Evolutionary conservation across 768 basidiomycete species (phyloP).

Genomic region (Russula abietina): DNA sequence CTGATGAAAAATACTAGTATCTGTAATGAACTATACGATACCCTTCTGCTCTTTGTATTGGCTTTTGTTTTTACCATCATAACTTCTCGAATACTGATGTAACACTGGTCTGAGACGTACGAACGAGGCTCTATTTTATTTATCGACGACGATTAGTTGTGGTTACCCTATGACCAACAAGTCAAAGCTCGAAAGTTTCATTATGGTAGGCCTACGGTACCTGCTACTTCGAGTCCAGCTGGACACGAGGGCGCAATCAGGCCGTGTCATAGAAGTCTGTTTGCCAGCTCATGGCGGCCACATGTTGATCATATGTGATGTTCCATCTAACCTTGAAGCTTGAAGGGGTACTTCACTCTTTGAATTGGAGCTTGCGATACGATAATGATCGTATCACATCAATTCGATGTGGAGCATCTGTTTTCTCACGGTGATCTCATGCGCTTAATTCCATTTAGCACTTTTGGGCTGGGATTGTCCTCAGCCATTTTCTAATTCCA

Average conservation of each 20-base stretch:
- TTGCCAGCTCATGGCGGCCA: neutral
- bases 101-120: neutral
- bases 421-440: too few relatives aligned
- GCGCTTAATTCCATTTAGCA: too few relatives aligned
- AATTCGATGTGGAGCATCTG: neutral
- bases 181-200: too few relatives aligned
- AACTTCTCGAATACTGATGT: constrained; percentile 1
- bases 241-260: constrained; percentile 4
- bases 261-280: neutral
- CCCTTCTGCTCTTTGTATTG: constrained; percentile 6
- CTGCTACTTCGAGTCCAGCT: neutral
- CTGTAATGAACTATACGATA: constrained; percentile 12
- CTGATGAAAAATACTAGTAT: constrained; percentile 3
- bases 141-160: neutral
- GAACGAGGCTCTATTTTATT: neutral
- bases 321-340: neutral
- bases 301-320: neutral
- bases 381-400: neutral
- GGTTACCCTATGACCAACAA: neutral
- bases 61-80: neutral
- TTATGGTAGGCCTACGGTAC: too few relatives aligned
- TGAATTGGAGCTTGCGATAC: neutral
- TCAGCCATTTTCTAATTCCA: too few relatives aligned
- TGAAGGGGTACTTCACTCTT: neutral
- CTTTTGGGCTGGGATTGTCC: neutral